Base-by-base conservation (phyloP, 495 filamentous ascomycete species). In the Wilcoxina mikolae region DNA sequence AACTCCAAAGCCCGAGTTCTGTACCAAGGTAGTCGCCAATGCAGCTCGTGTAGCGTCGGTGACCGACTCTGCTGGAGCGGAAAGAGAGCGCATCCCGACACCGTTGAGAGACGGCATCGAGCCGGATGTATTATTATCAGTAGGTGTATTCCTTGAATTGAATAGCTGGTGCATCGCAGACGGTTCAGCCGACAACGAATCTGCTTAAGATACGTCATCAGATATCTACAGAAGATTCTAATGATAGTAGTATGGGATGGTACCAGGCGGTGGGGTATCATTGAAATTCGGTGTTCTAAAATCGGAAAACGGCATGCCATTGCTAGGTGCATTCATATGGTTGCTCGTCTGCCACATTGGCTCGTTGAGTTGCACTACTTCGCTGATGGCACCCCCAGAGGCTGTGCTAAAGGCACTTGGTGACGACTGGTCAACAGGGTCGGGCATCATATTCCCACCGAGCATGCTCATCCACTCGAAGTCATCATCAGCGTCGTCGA, bases 361-460 rank as follows among this genome's bases (percentile, higher is more conserved):
- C 26, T 62, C 85, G 66, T 94, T 87, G 38, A 94, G 71, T 39
- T 39, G 23, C 83, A 94, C 89, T 54, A 87, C 78, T 64, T 96
- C 90, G 67, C 87, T 94, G 61, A 93, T 84, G 12, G 83, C 86
- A 68, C 84, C 90, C 59, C 90, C 88, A 62, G 89, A 94, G 25
- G 82, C 84, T 17, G 84, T 91, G 68, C 89, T 94, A 62, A 95
- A 87, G 22, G 84, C 90, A 7, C 89, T 95, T 5, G 91, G 91
- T 4, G 93, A 96, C 10, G 91, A 95, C 38, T 84, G 87, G 58
- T 94, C 91, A 48, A 95, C 68, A 48, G 66, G 70, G 52, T 59
- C 76, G 79, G 55, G 78, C 74, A 67, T 87, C 79, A 22, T 79
- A 80, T 75, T 55, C 83, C 76, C 47, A 90, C 87, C 65, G 88